Evolutionary conservation across 768 basidiomycete species (phyloP), one percentile per base, ranked within the genome.

Genomic region (Tylopilus vinaceipallidus): DNA sequence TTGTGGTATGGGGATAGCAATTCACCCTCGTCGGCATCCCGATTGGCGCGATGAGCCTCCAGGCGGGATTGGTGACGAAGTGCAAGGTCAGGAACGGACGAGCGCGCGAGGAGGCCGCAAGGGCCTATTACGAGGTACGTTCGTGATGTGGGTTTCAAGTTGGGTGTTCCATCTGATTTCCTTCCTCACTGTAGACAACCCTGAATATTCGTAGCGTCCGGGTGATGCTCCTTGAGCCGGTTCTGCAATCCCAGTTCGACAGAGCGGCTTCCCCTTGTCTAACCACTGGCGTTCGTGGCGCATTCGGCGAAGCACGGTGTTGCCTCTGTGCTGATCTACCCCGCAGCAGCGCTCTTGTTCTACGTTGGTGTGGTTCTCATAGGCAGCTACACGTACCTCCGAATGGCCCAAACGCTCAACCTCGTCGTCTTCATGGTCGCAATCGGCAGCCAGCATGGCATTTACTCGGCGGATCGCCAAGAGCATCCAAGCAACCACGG

Each of bases 401-500:
- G 84, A 60, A 90, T 97, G 88, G 80, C 95, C 29, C 82, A 95
- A 68, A 88, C 91, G 24, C 82, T 95, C 62, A 86, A 94, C 48
- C 76, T 99, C 33, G 88, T 98, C 42, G 83, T 97, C 13, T 98
- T 98, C 73, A 84, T 88, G 9, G 86, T 99, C 47, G 88, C 91
- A 11, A 93, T 98, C 51, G 92, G 92, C 0, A 83, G 88, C 19
- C 89, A 91, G 64, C 52, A 87, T 97, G 83, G 79, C 83, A 16
- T 97, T 97, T 71, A 80, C 81, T 14, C 85, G 95, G 55, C 80
- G 76, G 58, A 88, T 97, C 50, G 80, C 91, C 17, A 95, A 94
- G 71, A 82, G 90, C 19, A 75, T 84, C 6, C 87, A 89, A 56
- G 94, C 95, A 0, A 85, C 92, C 1, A 72, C 76, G 27, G 94